Conservation (phyloP, 306 rosid species). For the Myrica gale region DNA sequence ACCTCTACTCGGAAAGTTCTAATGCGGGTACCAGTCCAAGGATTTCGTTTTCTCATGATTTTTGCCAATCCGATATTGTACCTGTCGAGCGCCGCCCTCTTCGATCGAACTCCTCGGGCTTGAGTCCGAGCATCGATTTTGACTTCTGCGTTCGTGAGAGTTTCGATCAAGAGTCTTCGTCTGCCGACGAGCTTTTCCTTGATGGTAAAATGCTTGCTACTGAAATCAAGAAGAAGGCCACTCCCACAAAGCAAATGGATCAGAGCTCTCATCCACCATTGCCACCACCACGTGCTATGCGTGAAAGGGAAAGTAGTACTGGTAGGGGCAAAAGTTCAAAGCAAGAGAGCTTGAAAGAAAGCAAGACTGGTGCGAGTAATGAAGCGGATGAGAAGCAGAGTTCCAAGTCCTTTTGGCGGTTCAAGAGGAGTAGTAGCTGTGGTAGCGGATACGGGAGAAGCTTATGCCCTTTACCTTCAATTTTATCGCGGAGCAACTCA, state of each 20-base stretch:
- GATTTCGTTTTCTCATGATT: slow-evolving; percentile 80
- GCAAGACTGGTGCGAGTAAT: slow-evolving; percentile 22
- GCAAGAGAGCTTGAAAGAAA: slow-evolving; percentile 38
- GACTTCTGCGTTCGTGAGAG: slow-evolving; percentile 67
- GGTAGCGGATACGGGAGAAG: slow-evolving; percentile 78
- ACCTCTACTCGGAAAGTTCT: slow-evolving; percentile 59
- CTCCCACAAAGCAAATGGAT: slow-evolving; percentile 23
- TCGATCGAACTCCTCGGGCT: slow-evolving; percentile 57
- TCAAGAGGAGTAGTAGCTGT: slow-evolving; percentile 86
- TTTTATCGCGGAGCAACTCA: slow-evolving; percentile 78
- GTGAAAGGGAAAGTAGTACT: slow-evolving; percentile 8
- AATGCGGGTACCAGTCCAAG: slow-evolving; percentile 55
- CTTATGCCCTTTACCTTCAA: slow-evolving; percentile 79
- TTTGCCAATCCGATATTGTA: slow-evolving; percentile 53
- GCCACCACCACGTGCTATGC: slow-evolving; percentile 26
- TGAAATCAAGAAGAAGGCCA: slow-evolving; percentile 59
- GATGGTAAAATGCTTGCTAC: slow-evolving; percentile 65
- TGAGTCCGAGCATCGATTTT: slow-evolving; percentile 65
- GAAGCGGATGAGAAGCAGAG: slow-evolving; percentile 52
- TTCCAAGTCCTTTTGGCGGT: slow-evolving; percentile 74
- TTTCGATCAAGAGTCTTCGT: slow-evolving; percentile 62
- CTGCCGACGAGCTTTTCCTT: slow-evolving; percentile 89
- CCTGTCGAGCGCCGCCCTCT: slow-evolving; percentile 65
- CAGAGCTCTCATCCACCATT: slow-evolving; percentile 32
- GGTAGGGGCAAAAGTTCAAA: slow-evolving; percentile 25